Conservation (phyloP, 2,329 filamentous ascomycete genomes). For the Chaetomiaceae sp. region DNA sequence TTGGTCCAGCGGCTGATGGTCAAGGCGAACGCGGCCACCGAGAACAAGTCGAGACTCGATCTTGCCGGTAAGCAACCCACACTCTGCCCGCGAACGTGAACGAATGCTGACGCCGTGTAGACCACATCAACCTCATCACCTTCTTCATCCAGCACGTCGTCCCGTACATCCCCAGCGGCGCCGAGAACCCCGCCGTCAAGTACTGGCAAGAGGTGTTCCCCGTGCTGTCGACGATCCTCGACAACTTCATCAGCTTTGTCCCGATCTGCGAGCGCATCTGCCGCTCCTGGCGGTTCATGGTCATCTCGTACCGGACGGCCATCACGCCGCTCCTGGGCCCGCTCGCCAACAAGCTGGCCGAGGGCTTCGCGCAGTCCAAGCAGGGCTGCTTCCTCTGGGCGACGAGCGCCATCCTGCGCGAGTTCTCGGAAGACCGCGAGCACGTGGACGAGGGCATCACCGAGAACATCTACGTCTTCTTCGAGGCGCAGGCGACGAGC, state of each 20-base stretch:
- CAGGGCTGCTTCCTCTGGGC: slow-evolving; percentile 99
- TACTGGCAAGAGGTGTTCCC: slow-evolving; percentile 96
- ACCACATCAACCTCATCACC: slow-evolving; percentile 88
- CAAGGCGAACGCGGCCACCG: slow-evolving; percentile 78
- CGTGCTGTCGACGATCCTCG: slow-evolving; percentile 76
- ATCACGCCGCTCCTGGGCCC: slow-evolving; percentile 79
- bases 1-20: slow-evolving; percentile 79
- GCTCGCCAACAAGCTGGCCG: slow-evolving; percentile 82
- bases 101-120: slow-evolving; percentile 35
- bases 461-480: slow-evolving; percentile 87
- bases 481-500: slow-evolving; percentile 84
- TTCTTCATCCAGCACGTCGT: slow-evolving; percentile 76
- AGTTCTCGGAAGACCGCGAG: slow-evolving; percentile 89
- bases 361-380: slow-evolving; percentile 76
- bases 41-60: slow-evolving; percentile 77
- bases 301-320: slow-evolving; percentile 87
- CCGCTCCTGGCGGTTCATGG: slow-evolving; percentile 93
- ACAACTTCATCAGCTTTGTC: slow-evolving; percentile 78
- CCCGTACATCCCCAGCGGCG: slow-evolving; percentile 65
- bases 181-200: slow-evolving; percentile 85
- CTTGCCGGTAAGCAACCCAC: slow-evolving; percentile 64
- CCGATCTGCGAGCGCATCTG: slow-evolving; percentile 93
- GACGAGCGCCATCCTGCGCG: slow-evolving; percentile 86
- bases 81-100: not conserved
- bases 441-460: slow-evolving; percentile 77